Evolutionary conservation across 1,139 yeast genomes (phyloP), one percentile per base, ranked within the genome.

Genomic region (Pichia sp.): DNA sequence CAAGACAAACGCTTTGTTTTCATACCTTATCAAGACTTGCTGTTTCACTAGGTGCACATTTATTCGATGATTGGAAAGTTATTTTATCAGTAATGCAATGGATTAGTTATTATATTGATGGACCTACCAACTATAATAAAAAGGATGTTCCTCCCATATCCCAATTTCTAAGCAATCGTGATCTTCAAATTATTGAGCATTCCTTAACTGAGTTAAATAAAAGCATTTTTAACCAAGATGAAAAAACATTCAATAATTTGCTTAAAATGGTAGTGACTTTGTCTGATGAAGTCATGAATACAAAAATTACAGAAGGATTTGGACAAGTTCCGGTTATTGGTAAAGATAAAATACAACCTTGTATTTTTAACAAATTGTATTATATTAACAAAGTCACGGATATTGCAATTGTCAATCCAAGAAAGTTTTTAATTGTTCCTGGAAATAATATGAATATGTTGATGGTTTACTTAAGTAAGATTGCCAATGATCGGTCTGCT

Each of bases 11-110:
- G 3, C 72, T 82, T n/a, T 81, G 95, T 57, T 77, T 87, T 42
- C 71, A 96, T 44, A 96, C 96, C 0, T 65, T 90, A 42, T 69
- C 82, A 3, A 85, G 87, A 53, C 69, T 92, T 42, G 90, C 92
- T 0, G 73, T 82, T 3, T 85, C 96, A 0, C 66, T 90, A 26
- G 97, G 96, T 0, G 76, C 90, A 0, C 76, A 81, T 0, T 70
- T 90, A 22, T 76, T 75, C 9, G 62, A 67, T 1, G 79, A 87
- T 27, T 92, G 97, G 97, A 65, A 67, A 20, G 74, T 80, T 26
- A 67, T 88, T 13, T 71, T 88, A 62, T 73, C 77, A 12, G 76
- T 95, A 0, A 71, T 90, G 48, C 95, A 86, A 67, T 77, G 96
- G 95, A 71, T 80, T 54, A 75, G 80, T 57, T 77, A 79, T 65